phyloP scores from a whole-genome alignment of 1,284 basidiomycete genomes.

The Ganoderma lucidum region DNA sequence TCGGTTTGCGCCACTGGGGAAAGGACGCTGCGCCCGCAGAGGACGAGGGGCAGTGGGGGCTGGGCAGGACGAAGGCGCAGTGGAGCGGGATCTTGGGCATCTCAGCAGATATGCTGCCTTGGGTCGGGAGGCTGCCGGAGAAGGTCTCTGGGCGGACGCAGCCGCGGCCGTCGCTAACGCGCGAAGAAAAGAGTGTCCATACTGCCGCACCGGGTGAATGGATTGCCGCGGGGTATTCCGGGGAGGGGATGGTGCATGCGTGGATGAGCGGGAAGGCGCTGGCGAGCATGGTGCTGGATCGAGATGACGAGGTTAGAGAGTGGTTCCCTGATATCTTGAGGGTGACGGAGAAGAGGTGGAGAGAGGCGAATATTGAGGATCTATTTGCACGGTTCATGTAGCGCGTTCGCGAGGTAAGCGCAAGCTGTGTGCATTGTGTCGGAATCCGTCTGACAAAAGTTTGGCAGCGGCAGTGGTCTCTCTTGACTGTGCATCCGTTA shows the following conservation, averaged over 20 bases:
- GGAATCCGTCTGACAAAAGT: not conserved
- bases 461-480: not conserved
- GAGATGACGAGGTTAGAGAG: conserved; percentile 42
- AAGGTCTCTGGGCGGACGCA: conserved; percentile 44
- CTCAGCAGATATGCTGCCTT: conserved; percentile 52
- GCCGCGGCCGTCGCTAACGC: conserved; percentile 25
- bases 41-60: conserved; percentile 40
- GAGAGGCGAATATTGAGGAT: conserved; percentile 46
- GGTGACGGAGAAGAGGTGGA: conserved; percentile 60
- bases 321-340: conserved; percentile 61
- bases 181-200: conserved; percentile 14
- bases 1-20: conserved; percentile 52
- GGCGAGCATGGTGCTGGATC: conserved; percentile 60
- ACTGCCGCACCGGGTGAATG: conserved; percentile 51
- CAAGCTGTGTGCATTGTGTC: not conserved
- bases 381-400: conserved; percentile 40
- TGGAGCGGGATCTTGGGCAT: conserved; percentile 64
- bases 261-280: conserved; percentile 67
- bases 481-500: not conserved
- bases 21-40: conserved; percentile 38
- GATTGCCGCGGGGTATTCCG: conserved; percentile 65
- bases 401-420: not conserved
- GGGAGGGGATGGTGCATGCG: conserved; percentile 74
- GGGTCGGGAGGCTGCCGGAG: conserved; percentile 54
- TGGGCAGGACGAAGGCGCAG: conserved; percentile 51